Base-by-base conservation (phyloP, 2,329 filamentous ascomycete species). In the Penicillium decumbens region DNA sequence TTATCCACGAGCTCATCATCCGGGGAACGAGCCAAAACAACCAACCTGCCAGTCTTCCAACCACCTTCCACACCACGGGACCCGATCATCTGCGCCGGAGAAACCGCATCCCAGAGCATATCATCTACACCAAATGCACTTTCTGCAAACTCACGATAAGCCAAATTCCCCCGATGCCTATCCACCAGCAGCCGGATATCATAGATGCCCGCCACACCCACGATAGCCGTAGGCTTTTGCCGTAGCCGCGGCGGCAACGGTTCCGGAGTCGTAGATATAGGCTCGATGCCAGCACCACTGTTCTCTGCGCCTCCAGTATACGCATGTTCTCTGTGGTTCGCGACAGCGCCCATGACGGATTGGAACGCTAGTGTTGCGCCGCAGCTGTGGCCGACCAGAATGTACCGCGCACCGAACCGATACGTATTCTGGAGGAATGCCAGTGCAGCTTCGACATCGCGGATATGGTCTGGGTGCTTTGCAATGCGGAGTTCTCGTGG, bases 361-460 rank as follows among this genome's bases (percentile, higher is more conserved):
- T 76, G 72, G 44, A 75, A 72, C 7, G 73, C 72, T 37, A 77
- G 54, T 2, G 73, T 76, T 7, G 74, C 74, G 6, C 74, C 74
- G 46, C 73, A 75, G 43, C 73, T 75, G 51, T 77, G 74, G 3
- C 74, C 74, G 10, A 71, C 68, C 1, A 77, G 68, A 18, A 77
- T 56, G 42, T 76, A 77, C 15, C 63, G 57, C 4, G 64, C 55
- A 1, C 65, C 69, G 42, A 75, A 71, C 0, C 47, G 51, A 46
- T 74, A 75, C 25, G 64, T 70, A 12, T 50, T 47, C 56, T 77
- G 72, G 24, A 77, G 55, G 40, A 74, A 69, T 1, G 56, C 57
- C 1, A 77, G 62, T 0, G 72, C 74, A 6, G 58, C 46, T 25
- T 68, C 61, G 2, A 76, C 66, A 45, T 77, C 74, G 35, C 61